Percentiles rank a stretch among this genome's conserved stretches.
Evolutionary conservation across 2,329 filamentous ascomycete species (phyloP).

Genomic region (Niveomyces coronatus): DNA sequence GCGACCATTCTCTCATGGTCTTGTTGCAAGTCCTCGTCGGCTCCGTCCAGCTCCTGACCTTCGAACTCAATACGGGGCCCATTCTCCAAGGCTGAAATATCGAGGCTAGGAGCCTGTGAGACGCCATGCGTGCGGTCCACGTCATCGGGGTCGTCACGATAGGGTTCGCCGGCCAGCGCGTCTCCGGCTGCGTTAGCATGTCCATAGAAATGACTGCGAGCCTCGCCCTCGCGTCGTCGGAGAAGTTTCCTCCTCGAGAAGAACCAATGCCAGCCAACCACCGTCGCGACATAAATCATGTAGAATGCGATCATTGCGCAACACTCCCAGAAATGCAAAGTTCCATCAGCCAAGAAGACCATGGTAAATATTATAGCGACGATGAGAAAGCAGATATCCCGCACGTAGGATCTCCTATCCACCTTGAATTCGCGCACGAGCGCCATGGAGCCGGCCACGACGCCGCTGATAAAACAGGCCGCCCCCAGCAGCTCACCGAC

Average conservation of each 20-base stretch:
- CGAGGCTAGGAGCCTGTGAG: slow-evolving; percentile 15
- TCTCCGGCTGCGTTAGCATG: slow-evolving; percentile 36
- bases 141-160: slow-evolving; percentile 48
- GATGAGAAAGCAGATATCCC: slow-evolving; percentile 89
- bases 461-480: slow-evolving; percentile 89
- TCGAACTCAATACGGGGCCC: slow-evolving; percentile 39
- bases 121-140: slow-evolving; percentile 14
- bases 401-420: slow-evolving; percentile 76
- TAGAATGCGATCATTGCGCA: slow-evolving; percentile 86
- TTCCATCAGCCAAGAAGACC: slow-evolving; percentile 75
- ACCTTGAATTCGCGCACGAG: slow-evolving; percentile 92
- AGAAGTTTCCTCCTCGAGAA: slow-evolving; percentile 49
- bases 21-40: slow-evolving; percentile 37
- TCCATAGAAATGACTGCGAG: slow-evolving; percentile 63
- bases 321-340: slow-evolving; percentile 81
- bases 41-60: slow-evolving; percentile 26
- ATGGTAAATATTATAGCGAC: slow-evolving; percentile 79
- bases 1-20: slow-evolving; percentile 54
- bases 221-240: slow-evolving; percentile 57
- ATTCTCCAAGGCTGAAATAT: slow-evolving; percentile 34
- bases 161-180: slow-evolving; percentile 45
- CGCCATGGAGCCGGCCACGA: slow-evolving; percentile 95
- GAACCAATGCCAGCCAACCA: slow-evolving; percentile 90
- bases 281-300: slow-evolving; percentile 75
- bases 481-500: slow-evolving; percentile 92